These are phyloP conservation scores for Raffaelea albimanens DNA, from an alignment of 2,329 filamentous ascomycete species.

Conservation along the genomic window DNA sequence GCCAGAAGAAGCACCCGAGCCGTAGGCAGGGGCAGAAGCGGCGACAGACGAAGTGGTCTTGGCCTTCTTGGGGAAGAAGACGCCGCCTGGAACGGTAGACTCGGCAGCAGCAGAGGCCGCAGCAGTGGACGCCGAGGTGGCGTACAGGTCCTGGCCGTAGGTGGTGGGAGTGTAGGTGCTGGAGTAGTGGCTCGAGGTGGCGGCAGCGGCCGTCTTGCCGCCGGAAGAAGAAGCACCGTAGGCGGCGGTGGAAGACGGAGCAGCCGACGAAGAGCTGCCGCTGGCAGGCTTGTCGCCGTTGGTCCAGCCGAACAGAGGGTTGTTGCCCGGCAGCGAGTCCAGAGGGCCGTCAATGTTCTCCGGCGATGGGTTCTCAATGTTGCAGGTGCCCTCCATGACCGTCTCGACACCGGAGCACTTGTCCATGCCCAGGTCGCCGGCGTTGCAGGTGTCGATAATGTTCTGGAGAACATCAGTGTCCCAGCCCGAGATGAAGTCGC, in stretches of 20 bases:
- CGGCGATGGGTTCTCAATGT: constrained; percentile 35
- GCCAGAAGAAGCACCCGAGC: neutral
- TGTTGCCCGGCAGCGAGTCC: constrained; percentile 42
- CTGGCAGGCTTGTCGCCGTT: constrained; percentile 31
- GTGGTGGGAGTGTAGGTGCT: too few relatives aligned
- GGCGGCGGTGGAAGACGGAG: neutral
- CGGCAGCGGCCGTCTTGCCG: too few relatives aligned
- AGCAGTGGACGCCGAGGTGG: neutral
- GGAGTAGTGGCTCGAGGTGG: neutral
- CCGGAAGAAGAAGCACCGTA: neutral
- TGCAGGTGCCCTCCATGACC: constrained; percentile 39
- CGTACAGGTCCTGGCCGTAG: neutral
- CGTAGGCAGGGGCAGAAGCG: neutral
- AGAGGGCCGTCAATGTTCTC: constrained; percentile 36
- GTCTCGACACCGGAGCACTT: constrained; percentile 49
- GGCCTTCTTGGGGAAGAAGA: neutral
- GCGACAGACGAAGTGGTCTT: neutral
- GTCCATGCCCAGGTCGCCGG: constrained; percentile 49
- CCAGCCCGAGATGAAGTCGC: constrained; percentile 68
- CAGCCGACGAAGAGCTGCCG: constrained; percentile 15
- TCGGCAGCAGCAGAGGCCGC: too few relatives aligned
- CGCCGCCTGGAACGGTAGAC: neutral
- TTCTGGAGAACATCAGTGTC: constrained; percentile 53
- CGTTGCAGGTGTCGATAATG: constrained; percentile 58
- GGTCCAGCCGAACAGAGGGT: constrained; percentile 42